phyloP scores from a whole-genome alignment of 805 yeast genomes.

The Metschnikowia peoriensis region DNA sequence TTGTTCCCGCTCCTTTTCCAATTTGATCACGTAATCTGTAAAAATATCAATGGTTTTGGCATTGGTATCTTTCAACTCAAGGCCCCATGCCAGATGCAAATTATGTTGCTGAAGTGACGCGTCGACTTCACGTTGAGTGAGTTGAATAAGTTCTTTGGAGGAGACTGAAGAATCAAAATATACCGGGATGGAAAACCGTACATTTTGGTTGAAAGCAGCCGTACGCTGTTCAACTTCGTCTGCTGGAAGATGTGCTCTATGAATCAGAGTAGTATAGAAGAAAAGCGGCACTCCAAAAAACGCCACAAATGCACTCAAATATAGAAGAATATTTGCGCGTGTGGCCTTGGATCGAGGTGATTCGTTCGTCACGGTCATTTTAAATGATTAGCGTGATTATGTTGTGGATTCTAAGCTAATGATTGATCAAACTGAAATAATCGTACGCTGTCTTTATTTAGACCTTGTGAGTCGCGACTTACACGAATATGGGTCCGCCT shows the following conservation, averaged over 20 bases:
- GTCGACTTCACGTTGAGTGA: conserved; percentile 39
- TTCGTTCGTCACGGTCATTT: conserved; percentile 12
- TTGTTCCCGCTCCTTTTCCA: conserved; percentile 14
- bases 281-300: conserved; percentile 59
- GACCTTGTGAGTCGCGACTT: no score
- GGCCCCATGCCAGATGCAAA: conserved; percentile 30
- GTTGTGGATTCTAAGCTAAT: neutral
- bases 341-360: conserved; percentile 9
- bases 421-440: no score
- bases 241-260: conserved; percentile 60
- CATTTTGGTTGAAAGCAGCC: conserved; percentile 20
- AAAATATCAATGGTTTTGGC: conserved; percentile 15
- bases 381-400: neutral
- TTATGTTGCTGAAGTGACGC: conserved; percentile 18
- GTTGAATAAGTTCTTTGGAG: conserved; percentile 29
- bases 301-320: conserved; percentile 19
- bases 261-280: conserved; percentile 56
- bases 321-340: conserved; percentile 11
- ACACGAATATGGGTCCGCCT: no score
- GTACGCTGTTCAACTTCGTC: conserved; percentile 34
- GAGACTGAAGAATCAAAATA: conserved; percentile 32
- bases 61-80: conserved; percentile 22
- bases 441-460: no score
- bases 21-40: conserved; percentile 38
- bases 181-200: conserved; percentile 42